These are phyloP conservation scores for Dipteronia dyeriana DNA, from an alignment of 345 rosid species.

Conservation along the genomic window DNA sequence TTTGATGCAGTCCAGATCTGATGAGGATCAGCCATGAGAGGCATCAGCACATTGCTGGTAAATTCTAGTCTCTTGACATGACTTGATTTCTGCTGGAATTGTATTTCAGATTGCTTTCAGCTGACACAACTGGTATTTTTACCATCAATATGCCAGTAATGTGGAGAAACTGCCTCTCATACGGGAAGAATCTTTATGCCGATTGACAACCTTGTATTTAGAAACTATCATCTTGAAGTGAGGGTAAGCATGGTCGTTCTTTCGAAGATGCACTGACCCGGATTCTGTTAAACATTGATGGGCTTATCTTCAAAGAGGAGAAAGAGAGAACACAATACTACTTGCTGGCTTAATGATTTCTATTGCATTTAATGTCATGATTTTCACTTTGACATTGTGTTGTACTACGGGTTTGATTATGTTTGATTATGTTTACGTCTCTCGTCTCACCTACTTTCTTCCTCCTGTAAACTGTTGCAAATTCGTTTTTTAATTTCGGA, in stretches of 20 bases:
- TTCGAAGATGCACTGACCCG: not conserved
- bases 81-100: constrained; percentile 33
- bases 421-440: not conserved
- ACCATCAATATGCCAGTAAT: constrained; percentile 25
- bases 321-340: not conserved
- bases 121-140: constrained; percentile 30
- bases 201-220: constrained; percentile 18
- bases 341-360: not conserved
- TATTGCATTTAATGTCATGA: not conserved
- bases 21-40: constrained; percentile 56
- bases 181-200: constrained; percentile 23
- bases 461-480: not conserved
- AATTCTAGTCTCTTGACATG: constrained; percentile 33
- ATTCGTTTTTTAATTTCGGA: not conserved
- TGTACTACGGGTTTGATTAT: not conserved
- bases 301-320: not conserved
- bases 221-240: constrained; percentile 12
- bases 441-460: not conserved
- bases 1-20: constrained; percentile 64
- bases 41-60: constrained; percentile 37
- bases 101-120: constrained; percentile 23
- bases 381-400: not conserved
- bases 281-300: not conserved
- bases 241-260: not conserved
- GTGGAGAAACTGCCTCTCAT: constrained; percentile 21